A percentile compares a stretch with the other conserved stretches of the same genome.
Evolutionary conservation across 2,329 filamentous ascomycete genomes (phyloP).

Genomic region (Alternaria alternata): DNA sequence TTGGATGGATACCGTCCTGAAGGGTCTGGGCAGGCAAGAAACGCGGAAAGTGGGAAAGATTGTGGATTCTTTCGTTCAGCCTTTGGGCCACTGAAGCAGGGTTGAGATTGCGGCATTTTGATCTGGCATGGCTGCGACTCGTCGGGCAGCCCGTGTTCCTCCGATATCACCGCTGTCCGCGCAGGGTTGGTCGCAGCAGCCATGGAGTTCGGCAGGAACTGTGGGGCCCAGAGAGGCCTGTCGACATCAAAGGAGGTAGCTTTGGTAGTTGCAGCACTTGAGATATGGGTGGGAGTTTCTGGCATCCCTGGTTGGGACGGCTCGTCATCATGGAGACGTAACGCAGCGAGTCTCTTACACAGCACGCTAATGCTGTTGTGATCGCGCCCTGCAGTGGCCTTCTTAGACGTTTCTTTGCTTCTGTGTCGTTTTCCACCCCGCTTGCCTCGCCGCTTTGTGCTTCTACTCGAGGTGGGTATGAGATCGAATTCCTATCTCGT

Average conservation of each 20-base stretch:
- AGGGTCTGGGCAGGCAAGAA: not conserved
- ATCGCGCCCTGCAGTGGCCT: conserved; percentile 1
- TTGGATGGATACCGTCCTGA: not conserved
- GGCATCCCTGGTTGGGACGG: not conserved
- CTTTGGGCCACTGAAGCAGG: not conserved
- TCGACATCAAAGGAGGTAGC: conserved; percentile 15
- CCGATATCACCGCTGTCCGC: not conserved
- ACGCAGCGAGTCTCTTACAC: conserved; percentile 15
- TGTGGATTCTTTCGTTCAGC: not conserved
- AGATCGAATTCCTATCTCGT: conserved; percentile 33
- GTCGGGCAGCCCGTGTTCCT: not conserved
- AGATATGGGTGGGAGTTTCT: not conserved
- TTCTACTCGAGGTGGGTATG: conserved; percentile 11
- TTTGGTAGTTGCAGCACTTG: not conserved
- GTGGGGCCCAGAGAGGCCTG: conserved; percentile 34
- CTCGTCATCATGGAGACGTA: conserved; percentile 18
- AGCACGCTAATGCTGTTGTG: conserved; percentile 12
- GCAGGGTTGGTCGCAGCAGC: not conserved
- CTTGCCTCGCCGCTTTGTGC: conserved; percentile 26
- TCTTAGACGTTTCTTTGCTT: conserved; percentile 13
- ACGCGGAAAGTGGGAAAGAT: not conserved
- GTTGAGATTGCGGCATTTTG: not conserved
- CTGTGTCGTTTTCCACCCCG: conserved; percentile 28
- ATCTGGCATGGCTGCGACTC: not conserved
- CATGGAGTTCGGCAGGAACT: conserved; percentile 25